Conservation (phyloP, 1,284 basidiomycete species). For the Pisolithus thermaeus region DNA sequence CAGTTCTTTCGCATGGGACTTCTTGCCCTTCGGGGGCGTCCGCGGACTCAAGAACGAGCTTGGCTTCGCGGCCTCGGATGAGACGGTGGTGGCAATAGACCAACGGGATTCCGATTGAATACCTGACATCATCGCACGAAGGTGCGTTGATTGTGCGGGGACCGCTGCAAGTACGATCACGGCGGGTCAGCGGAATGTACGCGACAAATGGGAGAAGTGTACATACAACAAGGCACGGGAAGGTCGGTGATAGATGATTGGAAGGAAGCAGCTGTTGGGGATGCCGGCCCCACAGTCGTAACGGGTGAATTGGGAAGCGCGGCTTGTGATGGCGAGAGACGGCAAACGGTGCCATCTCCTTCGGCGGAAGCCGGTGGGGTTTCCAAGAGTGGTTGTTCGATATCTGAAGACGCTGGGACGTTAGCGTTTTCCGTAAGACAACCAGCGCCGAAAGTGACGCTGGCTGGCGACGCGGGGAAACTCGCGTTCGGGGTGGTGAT, state of each 20-base stretch:
- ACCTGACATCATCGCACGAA: constrained; percentile 10
- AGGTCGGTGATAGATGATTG: constrained; percentile 1
- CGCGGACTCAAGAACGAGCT: constrained; percentile 1
- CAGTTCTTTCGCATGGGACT: constrained; percentile 11
- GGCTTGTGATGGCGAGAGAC: constrained; percentile 3
- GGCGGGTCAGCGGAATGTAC: background rate
- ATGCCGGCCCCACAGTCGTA: constrained; percentile 4
- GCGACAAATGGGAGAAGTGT: constrained; percentile 7
- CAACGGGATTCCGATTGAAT: constrained; percentile 24
- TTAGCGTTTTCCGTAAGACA: constrained; percentile 21
- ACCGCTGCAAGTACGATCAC: background rate
- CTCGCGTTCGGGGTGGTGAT: constrained; percentile 20
- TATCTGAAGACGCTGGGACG: constrained; percentile 19
- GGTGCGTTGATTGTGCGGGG: background rate
- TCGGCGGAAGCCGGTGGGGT: background rate
- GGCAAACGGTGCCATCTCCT: background rate
- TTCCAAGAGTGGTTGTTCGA: constrained; percentile 7
- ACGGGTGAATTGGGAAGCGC: constrained; percentile 1
- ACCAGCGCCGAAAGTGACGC: constrained; percentile 12
- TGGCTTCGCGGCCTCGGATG: constrained; percentile 10
- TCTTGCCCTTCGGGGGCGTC: constrained; percentile 14
- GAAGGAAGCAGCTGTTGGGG: constrained; percentile 5
- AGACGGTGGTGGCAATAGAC: constrained; percentile 25
- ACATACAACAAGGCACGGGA: background rate
- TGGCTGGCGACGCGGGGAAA: constrained; percentile 17